A percentile compares a stretch with the other conserved stretches of the same genome.
Evolutionary conservation across 2,329 filamentous ascomycete species (phyloP).

Genomic region (Phialemoniopsis sp.): DNA sequence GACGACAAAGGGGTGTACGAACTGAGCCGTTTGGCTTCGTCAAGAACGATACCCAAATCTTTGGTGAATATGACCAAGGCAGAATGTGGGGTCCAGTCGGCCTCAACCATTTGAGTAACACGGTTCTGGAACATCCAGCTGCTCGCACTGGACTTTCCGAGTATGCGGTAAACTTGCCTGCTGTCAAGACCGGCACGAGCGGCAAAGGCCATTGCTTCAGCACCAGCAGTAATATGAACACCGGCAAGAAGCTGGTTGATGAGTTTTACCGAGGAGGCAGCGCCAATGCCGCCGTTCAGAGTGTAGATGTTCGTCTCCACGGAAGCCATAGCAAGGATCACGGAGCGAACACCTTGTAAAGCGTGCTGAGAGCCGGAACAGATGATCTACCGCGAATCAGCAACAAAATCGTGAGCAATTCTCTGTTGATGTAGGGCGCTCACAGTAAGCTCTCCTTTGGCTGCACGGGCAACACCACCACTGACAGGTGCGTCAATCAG

Average conservation of each 20-base stretch:
- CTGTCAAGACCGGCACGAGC: constrained; percentile 48
- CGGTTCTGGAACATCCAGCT: constrained; percentile 32
- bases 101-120: constrained; percentile 26
- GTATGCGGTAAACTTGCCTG: constrained; percentile 38
- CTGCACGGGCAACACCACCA: constrained; percentile 28
- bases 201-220: constrained; percentile 53
- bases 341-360: constrained; percentile 19
- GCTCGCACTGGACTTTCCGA: constrained; percentile 30
- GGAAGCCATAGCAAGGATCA: constrained; percentile 28
- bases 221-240: constrained; percentile 50
- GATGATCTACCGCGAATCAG: constrained; percentile 18
- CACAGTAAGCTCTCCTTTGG: constrained; percentile 27
- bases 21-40: constrained; percentile 22
- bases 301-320: constrained; percentile 30
- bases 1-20: constrained; percentile 22
- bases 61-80: constrained; percentile 28
- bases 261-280: constrained; percentile 53
- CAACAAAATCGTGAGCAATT: too few relatives aligned
- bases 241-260: constrained; percentile 55
- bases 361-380: constrained; percentile 21
- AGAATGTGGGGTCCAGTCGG: constrained; percentile 27
- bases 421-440: constrained; percentile 1
- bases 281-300: constrained; percentile 45
- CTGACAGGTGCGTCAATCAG: constrained; percentile 31
- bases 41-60: constrained; percentile 25